A percentile compares a stretch with the other conserved stretches of the same genome.
These are phyloP conservation scores for Nitzschia inconspicua DNA, from an alignment of 108 stramenopile species.

Conservation along the genomic window DNA sequence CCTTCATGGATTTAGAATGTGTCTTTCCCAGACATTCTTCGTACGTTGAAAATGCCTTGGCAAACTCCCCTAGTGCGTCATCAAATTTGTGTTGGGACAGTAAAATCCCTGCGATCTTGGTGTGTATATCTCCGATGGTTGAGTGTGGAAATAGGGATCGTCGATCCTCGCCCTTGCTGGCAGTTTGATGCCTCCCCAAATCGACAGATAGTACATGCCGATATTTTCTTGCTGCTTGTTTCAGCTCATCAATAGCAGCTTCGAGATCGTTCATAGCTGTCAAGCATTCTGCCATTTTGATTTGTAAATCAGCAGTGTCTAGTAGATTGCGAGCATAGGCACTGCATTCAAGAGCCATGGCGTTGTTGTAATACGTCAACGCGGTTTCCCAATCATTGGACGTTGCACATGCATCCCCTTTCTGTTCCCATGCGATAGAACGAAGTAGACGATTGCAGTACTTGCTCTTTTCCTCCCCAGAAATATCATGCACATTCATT, in stretches of 20 bases:
- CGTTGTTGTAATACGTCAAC: constrained; percentile 8
- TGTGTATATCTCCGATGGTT: neutral
- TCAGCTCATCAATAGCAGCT: constrained; percentile 12
- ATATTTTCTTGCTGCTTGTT: neutral
- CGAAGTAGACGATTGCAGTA: constrained; percentile 7
- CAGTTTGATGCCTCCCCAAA: no score
- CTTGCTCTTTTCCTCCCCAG: no score
- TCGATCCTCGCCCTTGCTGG: no score
- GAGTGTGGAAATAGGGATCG: neutral
- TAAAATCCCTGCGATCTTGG: neutral
- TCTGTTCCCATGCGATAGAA: constrained; percentile 9
- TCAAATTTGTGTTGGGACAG: constrained; percentile 8
- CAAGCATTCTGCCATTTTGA: constrained; percentile 16
- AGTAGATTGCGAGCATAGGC: constrained; percentile 11
- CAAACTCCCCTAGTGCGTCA: constrained; percentile 3
- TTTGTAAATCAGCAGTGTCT: constrained; percentile 18
- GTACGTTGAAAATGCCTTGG: constrained; percentile 7
- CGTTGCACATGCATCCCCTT: constrained; percentile 1
- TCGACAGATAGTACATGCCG: no score
- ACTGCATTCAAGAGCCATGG: constrained; percentile 10
- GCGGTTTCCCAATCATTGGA: constrained; percentile 3
- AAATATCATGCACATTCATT: neutral
- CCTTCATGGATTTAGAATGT: neutral
- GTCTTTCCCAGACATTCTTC: neutral
- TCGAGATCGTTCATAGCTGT: constrained; percentile 7